These are phyloP conservation scores for Aspergillus funiculosus DNA, from an alignment of 495 filamentous ascomycete species.

Conservation along the genomic window DNA sequence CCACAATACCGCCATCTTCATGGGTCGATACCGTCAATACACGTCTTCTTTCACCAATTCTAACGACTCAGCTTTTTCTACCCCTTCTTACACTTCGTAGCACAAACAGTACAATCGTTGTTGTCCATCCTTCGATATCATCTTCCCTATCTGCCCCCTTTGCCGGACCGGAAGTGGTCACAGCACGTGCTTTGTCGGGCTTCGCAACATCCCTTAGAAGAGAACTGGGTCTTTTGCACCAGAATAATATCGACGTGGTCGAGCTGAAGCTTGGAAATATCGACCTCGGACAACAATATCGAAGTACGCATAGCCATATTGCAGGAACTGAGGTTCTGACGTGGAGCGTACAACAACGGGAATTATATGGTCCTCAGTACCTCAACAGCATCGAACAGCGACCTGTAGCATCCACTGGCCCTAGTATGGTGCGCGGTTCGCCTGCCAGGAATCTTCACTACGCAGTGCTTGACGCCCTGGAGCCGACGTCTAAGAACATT, in stretches of 20 bases:
- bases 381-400: constrained; percentile 42
- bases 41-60: constrained; percentile 84
- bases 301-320: constrained; percentile 34
- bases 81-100: constrained; percentile 60
- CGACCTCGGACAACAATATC: constrained; percentile 51
- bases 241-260: constrained; percentile 61
- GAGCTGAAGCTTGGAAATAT: constrained; percentile 86
- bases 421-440: constrained; percentile 52
- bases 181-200: constrained; percentile 71
- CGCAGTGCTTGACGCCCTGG: constrained; percentile 79
- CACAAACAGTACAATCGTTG: constrained; percentile 55
- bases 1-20: constrained; percentile 69
- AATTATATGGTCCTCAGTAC: constrained; percentile 39
- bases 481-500: constrained; percentile 37
- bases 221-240: constrained; percentile 56
- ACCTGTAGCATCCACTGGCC: constrained; percentile 38
- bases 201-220: constrained; percentile 69
- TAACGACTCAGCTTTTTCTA: constrained; percentile 80
- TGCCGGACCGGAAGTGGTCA: constrained; percentile 73
- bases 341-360: constrained; percentile 55
- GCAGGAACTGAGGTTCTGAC: constrained; percentile 56
- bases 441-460: constrained; percentile 71
- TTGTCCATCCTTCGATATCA: constrained; percentile 81
- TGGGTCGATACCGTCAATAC: constrained; percentile 90
- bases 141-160: constrained; percentile 76